Percentiles rank a stretch among this genome's conserved stretches.
phyloP scores from a whole-genome alignment of 164 flowering plant species.

The Dillenia turbinata region DNA sequence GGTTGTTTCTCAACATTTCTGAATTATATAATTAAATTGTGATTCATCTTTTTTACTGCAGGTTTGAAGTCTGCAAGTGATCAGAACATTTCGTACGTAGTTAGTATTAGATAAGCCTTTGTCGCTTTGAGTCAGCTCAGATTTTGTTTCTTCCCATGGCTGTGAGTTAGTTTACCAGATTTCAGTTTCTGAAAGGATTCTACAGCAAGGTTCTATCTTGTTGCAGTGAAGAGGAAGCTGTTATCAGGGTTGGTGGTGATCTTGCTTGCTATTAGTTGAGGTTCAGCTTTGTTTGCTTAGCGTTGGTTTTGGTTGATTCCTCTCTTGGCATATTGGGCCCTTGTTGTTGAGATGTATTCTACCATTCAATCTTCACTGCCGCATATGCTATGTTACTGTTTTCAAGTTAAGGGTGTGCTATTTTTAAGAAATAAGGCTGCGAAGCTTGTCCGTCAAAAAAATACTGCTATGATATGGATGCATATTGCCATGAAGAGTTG shows the following conservation, averaged over 20 bases:
- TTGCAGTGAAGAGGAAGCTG: conserved; percentile 9
- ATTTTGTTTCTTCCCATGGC: conserved; percentile 22
- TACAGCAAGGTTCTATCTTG: conserved; percentile 11
- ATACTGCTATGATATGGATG: conserved; percentile 17
- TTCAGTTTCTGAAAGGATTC: conserved; percentile 14
- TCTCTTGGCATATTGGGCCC: neutral
- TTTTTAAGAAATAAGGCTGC: conserved; percentile 40
- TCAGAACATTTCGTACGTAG: conserved; percentile 20
- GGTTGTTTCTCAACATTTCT: neutral
- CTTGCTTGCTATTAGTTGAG: conserved; percentile 1
- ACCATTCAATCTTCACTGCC: conserved; percentile 7
- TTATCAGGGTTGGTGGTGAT: neutral
- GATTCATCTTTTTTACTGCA: conserved; percentile 19
- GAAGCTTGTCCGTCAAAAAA: conserved; percentile 34
- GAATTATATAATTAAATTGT: neutral
- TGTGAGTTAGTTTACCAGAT: conserved; percentile 11
- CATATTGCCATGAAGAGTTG: conserved; percentile 15
- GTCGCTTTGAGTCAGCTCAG: conserved; percentile 18
- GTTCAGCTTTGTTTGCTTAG: conserved; percentile 4
- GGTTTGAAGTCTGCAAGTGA: conserved; percentile 41
- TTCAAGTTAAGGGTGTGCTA: conserved; percentile 14
- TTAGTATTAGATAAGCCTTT: conserved; percentile 14
- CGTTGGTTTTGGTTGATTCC: too few relatives aligned
- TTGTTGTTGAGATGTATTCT: conserved; percentile 26
- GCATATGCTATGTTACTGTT: conserved; percentile 8